Conservation (phyloP, 2,329 filamentous ascomycete genomes). For the Monilinia fructicola region DNA sequence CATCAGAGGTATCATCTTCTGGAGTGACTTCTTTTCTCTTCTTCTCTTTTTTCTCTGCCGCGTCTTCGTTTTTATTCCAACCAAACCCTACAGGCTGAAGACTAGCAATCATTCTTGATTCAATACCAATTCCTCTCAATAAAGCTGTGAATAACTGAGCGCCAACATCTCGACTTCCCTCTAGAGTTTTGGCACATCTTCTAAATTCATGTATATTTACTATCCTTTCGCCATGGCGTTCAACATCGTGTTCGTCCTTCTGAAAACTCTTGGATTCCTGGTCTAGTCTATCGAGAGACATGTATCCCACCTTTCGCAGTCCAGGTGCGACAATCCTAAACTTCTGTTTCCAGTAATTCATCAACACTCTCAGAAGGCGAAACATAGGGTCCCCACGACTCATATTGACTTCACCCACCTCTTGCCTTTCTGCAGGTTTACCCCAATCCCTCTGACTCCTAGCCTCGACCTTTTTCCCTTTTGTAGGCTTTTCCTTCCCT, state of each 20-base stretch:
- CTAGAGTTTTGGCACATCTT: constrained; percentile 63
- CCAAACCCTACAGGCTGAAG: constrained; percentile 87
- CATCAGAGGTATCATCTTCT: constrained; percentile 44
- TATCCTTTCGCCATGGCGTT: constrained; percentile 75
- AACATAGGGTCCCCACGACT: constrained; percentile 81
- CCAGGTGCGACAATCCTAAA: constrained; percentile 78
- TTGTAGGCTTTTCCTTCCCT: constrained; percentile 41
- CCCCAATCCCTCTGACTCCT: constrained; percentile 67
- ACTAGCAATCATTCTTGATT: constrained; percentile 79
- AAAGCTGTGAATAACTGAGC: constrained; percentile 88
- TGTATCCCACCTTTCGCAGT: constrained; percentile 86
- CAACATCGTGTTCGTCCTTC: constrained; percentile 59
- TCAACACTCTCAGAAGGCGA: constrained; percentile 71
- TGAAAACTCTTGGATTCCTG: constrained; percentile 71
- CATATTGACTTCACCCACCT: constrained; percentile 70
- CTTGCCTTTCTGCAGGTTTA: constrained; percentile 64
- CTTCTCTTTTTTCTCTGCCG: constrained; percentile 47
- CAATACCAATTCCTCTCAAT: constrained; percentile 74
- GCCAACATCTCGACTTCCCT: constrained; percentile 83
- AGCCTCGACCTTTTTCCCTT: constrained; percentile 42
- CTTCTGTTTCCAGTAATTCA: constrained; percentile 82
- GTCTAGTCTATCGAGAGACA: constrained; percentile 71
- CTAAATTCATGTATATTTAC: constrained; percentile 66
- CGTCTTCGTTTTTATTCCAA: constrained; percentile 85
- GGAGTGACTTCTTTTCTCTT: constrained; percentile 33